phyloP scores from a whole-genome alignment of 176 grass and related monocot genomes.

The Alloteropsis semialata region DNA sequence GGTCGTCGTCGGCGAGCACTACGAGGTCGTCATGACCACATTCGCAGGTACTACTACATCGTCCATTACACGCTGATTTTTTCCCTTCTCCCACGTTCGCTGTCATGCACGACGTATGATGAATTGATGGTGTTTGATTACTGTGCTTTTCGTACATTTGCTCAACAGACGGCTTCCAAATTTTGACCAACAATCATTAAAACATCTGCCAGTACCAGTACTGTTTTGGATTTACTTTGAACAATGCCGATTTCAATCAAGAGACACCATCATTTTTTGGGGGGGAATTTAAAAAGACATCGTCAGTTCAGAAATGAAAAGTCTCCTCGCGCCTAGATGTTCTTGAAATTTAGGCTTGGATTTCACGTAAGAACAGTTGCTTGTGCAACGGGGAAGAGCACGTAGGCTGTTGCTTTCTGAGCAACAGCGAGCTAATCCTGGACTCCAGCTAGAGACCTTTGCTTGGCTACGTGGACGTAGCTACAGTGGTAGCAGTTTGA shows the following conservation, averaged over 20 bases:
- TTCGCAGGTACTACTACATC: slow-evolving; percentile 72
- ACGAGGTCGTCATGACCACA: slow-evolving; percentile 83
- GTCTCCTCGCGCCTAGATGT: too few relatives aligned
- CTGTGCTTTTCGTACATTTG: neutral
- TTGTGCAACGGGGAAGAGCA: neutral
- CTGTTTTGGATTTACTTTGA: neutral
- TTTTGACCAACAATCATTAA: neutral
- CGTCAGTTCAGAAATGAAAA: too few relatives aligned
- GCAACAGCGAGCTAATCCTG: neutral
- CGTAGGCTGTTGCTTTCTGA: neutral
- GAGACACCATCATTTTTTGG: neutral
- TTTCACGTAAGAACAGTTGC: neutral
- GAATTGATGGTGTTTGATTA: too few relatives aligned
- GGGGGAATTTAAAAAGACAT: too few relatives aligned
- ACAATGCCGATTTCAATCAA: neutral
- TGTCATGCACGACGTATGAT: neutral
- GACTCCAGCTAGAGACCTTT: neutral
- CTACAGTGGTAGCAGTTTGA: neutral
- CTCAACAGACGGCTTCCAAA: neutral
- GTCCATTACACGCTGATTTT: neutral
- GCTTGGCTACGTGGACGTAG: neutral
- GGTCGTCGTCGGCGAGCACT: slow-evolving; percentile 69
- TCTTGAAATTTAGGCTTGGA: neutral
- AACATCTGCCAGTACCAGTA: neutral
- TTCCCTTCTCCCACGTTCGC: neutral